A percentile compares a stretch with the other conserved stretches of the same genome.
Evolutionary conservation across 495 filamentous ascomycete species (phyloP).

Genomic region (Tuber indicum): DNA sequence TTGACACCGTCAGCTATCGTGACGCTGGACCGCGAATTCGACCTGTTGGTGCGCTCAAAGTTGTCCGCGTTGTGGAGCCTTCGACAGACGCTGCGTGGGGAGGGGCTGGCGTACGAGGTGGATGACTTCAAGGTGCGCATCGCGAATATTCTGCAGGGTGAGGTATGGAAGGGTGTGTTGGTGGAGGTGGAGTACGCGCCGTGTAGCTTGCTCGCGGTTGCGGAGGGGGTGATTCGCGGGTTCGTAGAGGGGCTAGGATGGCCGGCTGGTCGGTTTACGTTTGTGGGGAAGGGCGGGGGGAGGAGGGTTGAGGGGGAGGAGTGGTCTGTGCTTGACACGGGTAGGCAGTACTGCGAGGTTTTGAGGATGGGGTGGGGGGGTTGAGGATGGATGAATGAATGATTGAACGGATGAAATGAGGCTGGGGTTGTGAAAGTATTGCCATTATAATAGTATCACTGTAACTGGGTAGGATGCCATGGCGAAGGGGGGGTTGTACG

Average conservation of each 20-base stretch:
- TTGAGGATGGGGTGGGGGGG: conserved; percentile 27
- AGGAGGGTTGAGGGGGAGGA: conserved; percentile 12
- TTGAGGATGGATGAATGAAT: background rate
- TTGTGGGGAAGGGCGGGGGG: conserved; percentile 28
- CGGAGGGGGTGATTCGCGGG: conserved; percentile 34
- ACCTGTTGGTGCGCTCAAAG: conserved; percentile 29
- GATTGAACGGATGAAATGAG: background rate
- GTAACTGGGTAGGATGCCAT: background rate
- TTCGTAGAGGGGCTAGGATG: conserved; percentile 32
- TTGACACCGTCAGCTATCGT: conserved; percentile 28
- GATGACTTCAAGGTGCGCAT: conserved; percentile 38
- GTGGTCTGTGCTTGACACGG: conserved; percentile 41
- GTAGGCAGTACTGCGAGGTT: conserved; percentile 37
- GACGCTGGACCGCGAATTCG: conserved; percentile 37
- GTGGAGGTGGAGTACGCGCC: conserved; percentile 40
- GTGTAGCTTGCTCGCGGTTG: conserved; percentile 30
- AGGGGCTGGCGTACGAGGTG: conserved; percentile 31
- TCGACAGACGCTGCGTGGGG: conserved; percentile 30
- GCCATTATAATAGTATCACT: background rate
- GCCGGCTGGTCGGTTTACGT: conserved; percentile 27
- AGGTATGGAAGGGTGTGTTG: conserved; percentile 40
- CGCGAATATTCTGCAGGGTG: conserved; percentile 36
- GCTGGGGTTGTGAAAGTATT: background rate
- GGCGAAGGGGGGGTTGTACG: background rate
- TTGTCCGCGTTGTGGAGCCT: conserved; percentile 31